Base-by-base conservation (phyloP, 306 rosid genomes). In the Castanea mollissima region DNA sequence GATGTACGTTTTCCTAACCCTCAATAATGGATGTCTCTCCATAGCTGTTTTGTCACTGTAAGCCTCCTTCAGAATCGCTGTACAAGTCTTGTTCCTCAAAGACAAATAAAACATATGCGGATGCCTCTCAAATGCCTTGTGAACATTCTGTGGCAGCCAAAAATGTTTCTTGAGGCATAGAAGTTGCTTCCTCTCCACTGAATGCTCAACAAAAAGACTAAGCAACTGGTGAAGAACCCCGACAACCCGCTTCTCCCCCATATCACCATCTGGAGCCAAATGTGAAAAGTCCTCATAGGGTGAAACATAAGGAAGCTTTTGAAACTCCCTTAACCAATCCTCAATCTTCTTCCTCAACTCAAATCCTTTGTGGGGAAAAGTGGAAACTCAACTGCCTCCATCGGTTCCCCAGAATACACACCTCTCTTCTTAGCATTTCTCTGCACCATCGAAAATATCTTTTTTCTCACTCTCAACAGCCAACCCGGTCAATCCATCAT, bases 111-210 rank as follows among this genome's bases (percentile, higher is more conserved):
- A 94, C 80, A 94, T 84, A 54, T 90, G 88, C 34, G 95, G 95
- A 80, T 94, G 97, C 73, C 97, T 81, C 88, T 94, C 97, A 74
- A 94, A 94, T 15, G 91, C 97, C 76, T 63, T 92, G 85, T 92
- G 97, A 82, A 90, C 82, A 85, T 92, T 94, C 88, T 94, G 97
- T 15, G 97, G 98, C 88, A 92, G 76, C 6, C 92, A 94, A 71
- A 90, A 82, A 74, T 82, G 75, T 75, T 91, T 92, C 79, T 90
- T 94, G 41, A 92, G 97, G 84, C 94, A 92, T 32, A 88, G 74
- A 70, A 94, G 88, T 77, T 89, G 85, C 90, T 80, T 89, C 86
- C 97, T 89, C 84, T 92, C 93, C 0, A 92, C 94, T 21, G 97
- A 89, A 87, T 94, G 93, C 52, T 91, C 97, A 51, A 94, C 96